Conservation (phyloP, 805 yeast species). For the Clavispora carvajalis region DNA sequence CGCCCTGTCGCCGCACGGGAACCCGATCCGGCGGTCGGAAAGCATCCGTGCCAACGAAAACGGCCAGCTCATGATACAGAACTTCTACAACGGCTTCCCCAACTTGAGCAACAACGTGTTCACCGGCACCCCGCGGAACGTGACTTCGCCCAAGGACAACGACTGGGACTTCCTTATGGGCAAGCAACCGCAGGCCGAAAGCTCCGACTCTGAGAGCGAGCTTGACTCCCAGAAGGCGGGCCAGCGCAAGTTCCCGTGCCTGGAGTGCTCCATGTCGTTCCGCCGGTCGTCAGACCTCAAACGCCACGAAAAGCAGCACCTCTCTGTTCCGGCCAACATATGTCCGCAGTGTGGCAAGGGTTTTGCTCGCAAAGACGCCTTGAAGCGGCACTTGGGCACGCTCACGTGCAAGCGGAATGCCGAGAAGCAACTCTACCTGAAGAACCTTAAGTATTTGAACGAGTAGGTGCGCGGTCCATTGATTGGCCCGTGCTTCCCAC, state of each 20-base stretch:
- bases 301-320: constrained; percentile 72
- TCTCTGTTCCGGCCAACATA: constrained; percentile 65
- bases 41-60: constrained; percentile 31
- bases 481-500: not conserved
- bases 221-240: not conserved
- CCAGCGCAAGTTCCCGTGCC: constrained; percentile 48
- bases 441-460: constrained; percentile 23
- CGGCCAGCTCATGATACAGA: constrained; percentile 40
- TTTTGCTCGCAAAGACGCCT: constrained; percentile 77
- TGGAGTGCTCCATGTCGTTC: constrained; percentile 57
- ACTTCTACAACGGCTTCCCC: constrained; percentile 38
- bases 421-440: constrained; percentile 40
- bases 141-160: constrained; percentile 20
- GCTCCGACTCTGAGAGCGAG: constrained; percentile 1
- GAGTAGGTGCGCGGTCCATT: not conserved
- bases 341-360: constrained; percentile 77
- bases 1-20: constrained; percentile 55
- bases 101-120: constrained; percentile 39
- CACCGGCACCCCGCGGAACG: constrained; percentile 8
- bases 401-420: constrained; percentile 71
- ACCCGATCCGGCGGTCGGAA: constrained; percentile 31
- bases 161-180: constrained; percentile 28
- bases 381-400: constrained; percentile 71
- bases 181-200: not conserved
- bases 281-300: constrained; percentile 65